Base-by-base conservation (phyloP, 495 filamentous ascomycete genomes). In the Annulohypoxylon nitens region DNA sequence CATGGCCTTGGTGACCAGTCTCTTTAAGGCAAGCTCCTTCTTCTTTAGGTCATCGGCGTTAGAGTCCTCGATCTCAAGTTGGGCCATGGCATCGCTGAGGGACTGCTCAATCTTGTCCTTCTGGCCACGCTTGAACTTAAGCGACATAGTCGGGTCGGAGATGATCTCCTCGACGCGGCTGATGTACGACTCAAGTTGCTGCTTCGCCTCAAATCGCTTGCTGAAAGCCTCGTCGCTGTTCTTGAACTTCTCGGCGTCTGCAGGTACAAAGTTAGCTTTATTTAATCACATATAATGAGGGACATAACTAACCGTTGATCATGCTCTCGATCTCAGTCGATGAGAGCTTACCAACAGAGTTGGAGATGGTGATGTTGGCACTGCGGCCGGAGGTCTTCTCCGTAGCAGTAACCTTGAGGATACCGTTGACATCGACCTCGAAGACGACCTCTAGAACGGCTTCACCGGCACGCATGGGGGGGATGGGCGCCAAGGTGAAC, bases 371-470 rank as follows among this genome's bases (percentile, higher is more conserved):
- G 83, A 99, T 99, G 89, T 99, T 99, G 82, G 96, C 96, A 78
- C 88, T 95, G 78, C 97, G 93, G 75, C 96, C 96, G 51, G 97
- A 98, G 73, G 95, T 94, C 92, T 99, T 99, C 88, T 99, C 96
- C 43, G 94, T 97, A 73, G 96, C 96, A 73, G 97, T 99, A 76
- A 99, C 96, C 90, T 99, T 99, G 78, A 99, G 91, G 83, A 99
- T 98, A 91, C 96, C 96, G 86, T 99, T 99, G 88, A 98, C 96
- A 75, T 99, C 96, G 80, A 99, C 96, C 86, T 99, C 96, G 84
- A 99, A 98, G 80, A 98, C 95, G 77, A 95, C 93, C 84, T 99
- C 96, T 26, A 99, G 90, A 75, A 97, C 95, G 74, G 96, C 93
- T 81, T 99, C 97, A 78, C 96, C 96, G 85, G 96, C 96, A 83